Evolutionary conservation across 345 rosid species (phyloP).

Genomic region (Erodium maritimum): DNA sequence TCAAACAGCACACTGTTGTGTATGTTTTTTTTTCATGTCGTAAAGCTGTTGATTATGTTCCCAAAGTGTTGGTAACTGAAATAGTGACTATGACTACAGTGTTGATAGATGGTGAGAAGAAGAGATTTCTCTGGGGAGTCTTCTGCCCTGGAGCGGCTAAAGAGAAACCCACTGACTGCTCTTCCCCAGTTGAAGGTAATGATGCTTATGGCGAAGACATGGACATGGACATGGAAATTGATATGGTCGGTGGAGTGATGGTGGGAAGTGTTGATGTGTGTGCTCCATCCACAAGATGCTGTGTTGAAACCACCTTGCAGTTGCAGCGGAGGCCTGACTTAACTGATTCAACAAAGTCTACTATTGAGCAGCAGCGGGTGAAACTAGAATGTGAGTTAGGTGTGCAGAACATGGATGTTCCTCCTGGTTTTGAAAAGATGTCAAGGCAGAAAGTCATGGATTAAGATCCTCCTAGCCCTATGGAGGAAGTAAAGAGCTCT

Average conservation of each 20-base stretch:
- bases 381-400: neutral
- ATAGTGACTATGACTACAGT: neutral
- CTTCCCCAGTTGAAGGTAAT: constrained; percentile 2
- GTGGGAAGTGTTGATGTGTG: constrained; percentile 6
- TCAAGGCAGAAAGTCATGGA: no score
- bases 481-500: no score
- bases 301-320: no score
- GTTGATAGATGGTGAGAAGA: constrained; percentile 11
- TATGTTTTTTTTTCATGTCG: neutral
- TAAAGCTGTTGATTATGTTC: neutral
- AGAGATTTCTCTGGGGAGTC: constrained; percentile 28
- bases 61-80: no score
- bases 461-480: no score
- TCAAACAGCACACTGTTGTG: neutral
- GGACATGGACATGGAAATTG: constrained; percentile 24
- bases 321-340: no score
- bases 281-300: constrained; percentile 4
- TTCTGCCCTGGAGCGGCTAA: constrained; percentile 8
- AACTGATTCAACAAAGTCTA: no score
- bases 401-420: neutral
- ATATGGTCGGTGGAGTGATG: constrained; percentile 22
- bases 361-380: no score
- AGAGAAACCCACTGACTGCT: constrained; percentile 2
- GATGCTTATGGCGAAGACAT: neutral
- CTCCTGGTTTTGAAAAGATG: neutral